Percentiles rank a stretch among this genome's conserved stretches.
phyloP scores from a whole-genome alignment of 257 asterid species.

The Solanum ossicruentum region DNA sequence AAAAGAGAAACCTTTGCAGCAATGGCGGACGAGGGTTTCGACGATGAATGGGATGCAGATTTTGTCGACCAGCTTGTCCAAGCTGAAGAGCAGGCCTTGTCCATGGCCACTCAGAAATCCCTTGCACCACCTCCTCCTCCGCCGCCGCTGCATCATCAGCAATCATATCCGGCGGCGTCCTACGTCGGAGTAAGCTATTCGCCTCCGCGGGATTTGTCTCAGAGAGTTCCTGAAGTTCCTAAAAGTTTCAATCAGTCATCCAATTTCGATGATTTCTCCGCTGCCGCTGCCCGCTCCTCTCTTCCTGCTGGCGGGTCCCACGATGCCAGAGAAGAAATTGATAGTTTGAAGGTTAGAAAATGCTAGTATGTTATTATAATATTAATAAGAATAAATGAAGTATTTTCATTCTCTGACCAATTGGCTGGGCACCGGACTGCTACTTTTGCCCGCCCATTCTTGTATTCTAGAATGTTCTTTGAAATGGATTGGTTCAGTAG shows the following conservation, averaged over 20 bases:
- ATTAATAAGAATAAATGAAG: neutral
- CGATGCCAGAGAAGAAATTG: slow-evolving; percentile 33
- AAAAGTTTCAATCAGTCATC: neutral
- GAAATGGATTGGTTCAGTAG: neutral
- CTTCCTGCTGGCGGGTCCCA: slow-evolving; percentile 10
- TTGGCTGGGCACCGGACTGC: neutral
- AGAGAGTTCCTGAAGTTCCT: slow-evolving; percentile 18
- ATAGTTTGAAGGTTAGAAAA: slow-evolving; percentile 38
- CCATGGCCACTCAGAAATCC: slow-evolving; percentile 16
- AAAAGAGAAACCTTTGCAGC: neutral
- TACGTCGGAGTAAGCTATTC: slow-evolving; percentile 25
- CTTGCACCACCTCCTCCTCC: slow-evolving; percentile 9
- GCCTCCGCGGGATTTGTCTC: slow-evolving; percentile 86
- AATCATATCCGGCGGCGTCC: neutral
- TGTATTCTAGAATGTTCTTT: neutral
- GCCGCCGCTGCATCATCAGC: slow-evolving; percentile 1
- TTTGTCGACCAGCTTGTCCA: slow-evolving; percentile 31
- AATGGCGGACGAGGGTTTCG: slow-evolving; percentile 59
- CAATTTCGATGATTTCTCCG: neutral
- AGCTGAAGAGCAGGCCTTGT: slow-evolving; percentile 32
- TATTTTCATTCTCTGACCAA: no score
- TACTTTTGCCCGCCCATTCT: neutral
- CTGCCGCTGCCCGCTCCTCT: neutral
- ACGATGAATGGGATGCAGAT: slow-evolving; percentile 53
- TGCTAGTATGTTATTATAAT: neutral